phyloP scores from a whole-genome alignment of 2,329 filamentous ascomycete genomes.

The Exutisphaerella laricina region DNA sequence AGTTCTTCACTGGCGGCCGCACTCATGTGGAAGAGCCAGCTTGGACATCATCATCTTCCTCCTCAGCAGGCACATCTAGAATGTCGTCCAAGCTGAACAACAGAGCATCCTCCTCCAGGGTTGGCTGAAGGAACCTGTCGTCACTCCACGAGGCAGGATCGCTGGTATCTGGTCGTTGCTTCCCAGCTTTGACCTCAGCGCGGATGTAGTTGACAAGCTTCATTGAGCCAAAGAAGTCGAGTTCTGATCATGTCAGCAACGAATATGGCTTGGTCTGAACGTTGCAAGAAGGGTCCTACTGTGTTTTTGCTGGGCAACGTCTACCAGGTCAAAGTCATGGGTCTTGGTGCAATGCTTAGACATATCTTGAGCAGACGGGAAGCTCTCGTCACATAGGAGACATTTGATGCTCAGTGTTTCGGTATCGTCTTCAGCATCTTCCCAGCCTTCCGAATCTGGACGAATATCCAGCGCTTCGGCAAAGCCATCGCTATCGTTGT shows the following conservation, averaged over 20 bases:
- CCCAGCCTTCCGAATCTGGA: slow-evolving; percentile 40
- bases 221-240: slow-evolving; percentile 43
- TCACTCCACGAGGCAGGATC: slow-evolving; percentile 61
- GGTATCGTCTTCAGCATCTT: slow-evolving; percentile 40
- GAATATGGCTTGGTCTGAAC: background rate
- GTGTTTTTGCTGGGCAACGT: slow-evolving; percentile 28
- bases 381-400: slow-evolving; percentile 37
- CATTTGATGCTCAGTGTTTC: slow-evolving; percentile 37
- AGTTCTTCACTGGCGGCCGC: too few species aligned
- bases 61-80: slow-evolving; percentile 33
- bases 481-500: slow-evolving; percentile 13
- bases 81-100: slow-evolving; percentile 84
- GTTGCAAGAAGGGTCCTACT: slow-evolving; percentile 26
- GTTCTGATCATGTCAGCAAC: slow-evolving; percentile 25
- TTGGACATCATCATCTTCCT: slow-evolving; percentile 12
- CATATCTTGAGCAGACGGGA: slow-evolving; percentile 31
- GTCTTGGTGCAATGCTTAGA: slow-evolving; percentile 35
- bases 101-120: slow-evolving; percentile 82
- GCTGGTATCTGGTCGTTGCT: slow-evolving; percentile 51
- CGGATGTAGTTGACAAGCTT: slow-evolving; percentile 49
- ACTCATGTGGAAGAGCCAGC: slow-evolving; percentile 3
- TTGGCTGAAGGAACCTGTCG: slow-evolving; percentile 75
- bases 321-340: slow-evolving; percentile 40
- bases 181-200: slow-evolving; percentile 35
- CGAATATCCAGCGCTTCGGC: slow-evolving; percentile 25